Evolutionary conservation across 1,284 basidiomycete genomes (phyloP).

Genomic region (Xanthoconium separans): DNA sequence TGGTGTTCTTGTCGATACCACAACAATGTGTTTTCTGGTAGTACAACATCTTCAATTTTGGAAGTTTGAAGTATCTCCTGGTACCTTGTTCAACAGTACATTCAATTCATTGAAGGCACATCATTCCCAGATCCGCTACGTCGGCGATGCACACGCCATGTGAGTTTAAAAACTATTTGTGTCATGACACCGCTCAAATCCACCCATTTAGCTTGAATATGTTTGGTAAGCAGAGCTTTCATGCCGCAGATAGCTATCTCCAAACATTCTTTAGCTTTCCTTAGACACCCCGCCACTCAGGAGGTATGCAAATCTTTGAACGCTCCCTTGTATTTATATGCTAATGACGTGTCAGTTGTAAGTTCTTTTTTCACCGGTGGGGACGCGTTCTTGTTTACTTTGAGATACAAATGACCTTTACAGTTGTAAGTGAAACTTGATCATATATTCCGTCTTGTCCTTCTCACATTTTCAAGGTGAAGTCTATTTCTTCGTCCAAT

Average conservation of each 20-base stretch:
- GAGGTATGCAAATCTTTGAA: slow-evolving; percentile 7
- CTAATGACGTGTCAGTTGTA: slow-evolving; percentile 16
- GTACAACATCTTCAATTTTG: neutral
- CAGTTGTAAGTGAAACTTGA: slow-evolving; percentile 8
- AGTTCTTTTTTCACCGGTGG: neutral
- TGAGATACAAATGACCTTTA: neutral
- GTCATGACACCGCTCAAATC: neutral
- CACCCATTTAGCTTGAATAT: slow-evolving; percentile 14
- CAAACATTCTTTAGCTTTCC: slow-evolving; percentile 17
- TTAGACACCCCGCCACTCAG: slow-evolving; percentile 5
- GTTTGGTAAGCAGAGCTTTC: slow-evolving; percentile 2
- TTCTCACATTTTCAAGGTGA: slow-evolving; percentile 6
- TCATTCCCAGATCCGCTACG: slow-evolving; percentile 22
- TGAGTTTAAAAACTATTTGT: slow-evolving; percentile 8
- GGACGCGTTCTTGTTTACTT: neutral
- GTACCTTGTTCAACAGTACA: slow-evolving; percentile 4
- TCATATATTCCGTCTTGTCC: neutral
- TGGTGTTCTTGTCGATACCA: neutral
- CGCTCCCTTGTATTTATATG: neutral
- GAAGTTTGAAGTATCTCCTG: slow-evolving; percentile 15
- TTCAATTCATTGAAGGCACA: neutral
- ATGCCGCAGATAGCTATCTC: neutral
- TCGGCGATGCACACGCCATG: slow-evolving; percentile 19
- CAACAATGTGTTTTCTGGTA: neutral
- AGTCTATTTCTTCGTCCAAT: slow-evolving; percentile 1